Base-by-base conservation (phyloP, 1,284 basidiomycete genomes). In the Golubevia pallescens region DNA sequence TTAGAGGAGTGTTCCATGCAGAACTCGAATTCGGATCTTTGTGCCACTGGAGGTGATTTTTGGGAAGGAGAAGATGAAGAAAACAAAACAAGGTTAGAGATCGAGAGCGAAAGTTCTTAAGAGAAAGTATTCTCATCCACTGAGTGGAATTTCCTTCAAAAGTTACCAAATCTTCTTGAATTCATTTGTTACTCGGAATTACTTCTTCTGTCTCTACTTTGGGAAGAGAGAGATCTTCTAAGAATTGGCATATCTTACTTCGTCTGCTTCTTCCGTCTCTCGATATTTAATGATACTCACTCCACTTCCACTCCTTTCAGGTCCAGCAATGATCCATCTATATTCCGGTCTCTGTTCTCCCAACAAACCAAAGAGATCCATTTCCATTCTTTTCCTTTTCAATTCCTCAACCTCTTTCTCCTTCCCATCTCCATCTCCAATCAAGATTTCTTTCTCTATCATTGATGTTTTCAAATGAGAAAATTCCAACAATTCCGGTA, bases 1-100 rank as follows among this genome's bases (percentile, higher is more conserved):
- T 73, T 10, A 86, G 70, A n/a, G 87, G 84, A 1, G 87, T 86
- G 65, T 88, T 88, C 87, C 87, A 88, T 2, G 87, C 87, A 8
- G 82, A 85, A 2, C 86, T 87, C 34, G 75, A 76, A 64, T 87
- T 87, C 1, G 86, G 86, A 56, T 87, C 86, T 67, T 86, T 85
- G 62, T n/a, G n/a, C n/a, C n/a, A 28, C 28, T 28, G 28, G 28
- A 28, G 28, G 28, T 28, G 28, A 28, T 28, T 28, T 28, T 28
- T 28, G 28, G 6, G 28, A 28, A 28, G 28, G 28, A 28, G 28
- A 28, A 28, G 28, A 28, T 28, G 28, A 28, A 28, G 28, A 28
- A 28, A 28, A 28, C 28, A 28, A 28, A 28, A 28, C 28, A 28
- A 28, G 28, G 28, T 28, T 28, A 28, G 28, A 28, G 28, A 28